phyloP scores from a whole-genome alignment of 306 rosid species.

The Quercus alba region DNA sequence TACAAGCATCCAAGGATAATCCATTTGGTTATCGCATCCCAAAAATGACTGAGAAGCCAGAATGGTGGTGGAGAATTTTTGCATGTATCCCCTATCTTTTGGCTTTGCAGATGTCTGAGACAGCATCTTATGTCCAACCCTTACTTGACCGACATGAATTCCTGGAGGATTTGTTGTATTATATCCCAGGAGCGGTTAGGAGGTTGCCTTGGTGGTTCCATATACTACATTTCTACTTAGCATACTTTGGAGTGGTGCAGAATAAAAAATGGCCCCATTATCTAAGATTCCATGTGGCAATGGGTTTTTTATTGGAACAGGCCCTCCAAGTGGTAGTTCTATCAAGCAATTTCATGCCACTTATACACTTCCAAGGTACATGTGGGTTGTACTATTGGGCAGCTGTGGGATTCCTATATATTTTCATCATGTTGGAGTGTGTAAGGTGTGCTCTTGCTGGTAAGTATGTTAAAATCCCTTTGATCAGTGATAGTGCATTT shows the following conservation, averaged over 20 bases:
- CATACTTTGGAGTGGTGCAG: slow-evolving; percentile 60
- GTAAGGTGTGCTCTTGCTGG: slow-evolving; percentile 74
- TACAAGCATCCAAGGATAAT: slow-evolving; percentile 49
- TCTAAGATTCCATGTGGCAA: slow-evolving; percentile 65
- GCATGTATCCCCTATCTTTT: slow-evolving; percentile 72
- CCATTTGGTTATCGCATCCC: slow-evolving; percentile 51
- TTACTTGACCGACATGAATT: slow-evolving; percentile 42
- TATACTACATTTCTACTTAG: slow-evolving; percentile 49
- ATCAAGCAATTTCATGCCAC: slow-evolving; percentile 76
- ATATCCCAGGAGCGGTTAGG: slow-evolving; percentile 69
- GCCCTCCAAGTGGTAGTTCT: slow-evolving; percentile 54
- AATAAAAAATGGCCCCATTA: slow-evolving; percentile 59
- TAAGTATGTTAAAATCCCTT: slow-evolving; percentile 60
- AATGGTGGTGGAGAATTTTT: slow-evolving; percentile 93
- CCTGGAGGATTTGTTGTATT: slow-evolving; percentile 48
- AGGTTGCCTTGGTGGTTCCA: slow-evolving; percentile 76
- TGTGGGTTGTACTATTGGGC: slow-evolving; percentile 79
- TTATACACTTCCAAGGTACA: slow-evolving; percentile 72
- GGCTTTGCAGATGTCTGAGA: slow-evolving; percentile 66
- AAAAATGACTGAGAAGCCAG: slow-evolving; percentile 62
- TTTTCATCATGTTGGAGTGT: slow-evolving; percentile 47
- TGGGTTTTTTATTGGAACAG: slow-evolving; percentile 70
- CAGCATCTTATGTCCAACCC: slow-evolving; percentile 62
- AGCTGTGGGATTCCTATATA: slow-evolving; percentile 56
- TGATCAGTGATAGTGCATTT: slow-evolving; percentile 62